Evolutionary conservation across 2,329 filamentous ascomycete species (phyloP).

Genomic region (Periconia sp.): DNA sequence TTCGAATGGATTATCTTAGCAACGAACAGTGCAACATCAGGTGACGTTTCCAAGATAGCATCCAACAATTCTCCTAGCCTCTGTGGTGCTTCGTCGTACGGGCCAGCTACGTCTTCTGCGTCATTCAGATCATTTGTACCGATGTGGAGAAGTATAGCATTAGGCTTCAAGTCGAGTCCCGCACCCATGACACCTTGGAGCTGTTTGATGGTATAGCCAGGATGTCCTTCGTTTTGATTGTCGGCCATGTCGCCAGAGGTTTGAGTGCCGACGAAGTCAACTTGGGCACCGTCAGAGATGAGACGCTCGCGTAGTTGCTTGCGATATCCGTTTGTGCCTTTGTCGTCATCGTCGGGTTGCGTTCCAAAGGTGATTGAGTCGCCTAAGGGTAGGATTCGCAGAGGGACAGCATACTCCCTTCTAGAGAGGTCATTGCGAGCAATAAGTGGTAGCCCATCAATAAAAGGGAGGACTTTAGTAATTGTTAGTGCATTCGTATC

Average conservation of each 20-base stretch:
- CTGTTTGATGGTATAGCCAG: slow-evolving; percentile 37
- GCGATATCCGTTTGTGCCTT: slow-evolving; percentile 49
- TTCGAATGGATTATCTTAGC: slow-evolving; percentile 40
- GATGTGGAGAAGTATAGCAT: slow-evolving; percentile 29
- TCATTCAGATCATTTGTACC: slow-evolving; percentile 31
- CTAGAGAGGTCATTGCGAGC: slow-evolving; percentile 4
- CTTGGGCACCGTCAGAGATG: slow-evolving; percentile 19
- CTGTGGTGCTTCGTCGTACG: slow-evolving; percentile 34
- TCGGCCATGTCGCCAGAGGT: slow-evolving; percentile 40
- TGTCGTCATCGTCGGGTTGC: slow-evolving; percentile 12
- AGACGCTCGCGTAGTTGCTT: slow-evolving; percentile 31
- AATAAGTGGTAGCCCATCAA: not conserved
- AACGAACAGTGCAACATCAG: slow-evolving; percentile 45
- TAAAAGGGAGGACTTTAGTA: slow-evolving; percentile 9
- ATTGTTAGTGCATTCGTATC: too few relatives aligned
- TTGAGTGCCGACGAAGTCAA: slow-evolving; percentile 41
- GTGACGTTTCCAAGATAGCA: slow-evolving; percentile 31
- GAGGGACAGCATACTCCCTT: too few relatives aligned
- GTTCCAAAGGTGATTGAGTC: slow-evolving; percentile 42
- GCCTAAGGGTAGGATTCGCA: slow-evolving; percentile 32
- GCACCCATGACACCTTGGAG: slow-evolving; percentile 22
- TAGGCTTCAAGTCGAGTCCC: slow-evolving; percentile 22
- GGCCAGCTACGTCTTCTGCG: slow-evolving; percentile 11
- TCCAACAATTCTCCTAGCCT: slow-evolving; percentile 43
- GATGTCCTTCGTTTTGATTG: slow-evolving; percentile 41